Evolutionary conservation across 352 stramenopile species (phyloP).

Genomic region (Detonula confervacea): DNA sequence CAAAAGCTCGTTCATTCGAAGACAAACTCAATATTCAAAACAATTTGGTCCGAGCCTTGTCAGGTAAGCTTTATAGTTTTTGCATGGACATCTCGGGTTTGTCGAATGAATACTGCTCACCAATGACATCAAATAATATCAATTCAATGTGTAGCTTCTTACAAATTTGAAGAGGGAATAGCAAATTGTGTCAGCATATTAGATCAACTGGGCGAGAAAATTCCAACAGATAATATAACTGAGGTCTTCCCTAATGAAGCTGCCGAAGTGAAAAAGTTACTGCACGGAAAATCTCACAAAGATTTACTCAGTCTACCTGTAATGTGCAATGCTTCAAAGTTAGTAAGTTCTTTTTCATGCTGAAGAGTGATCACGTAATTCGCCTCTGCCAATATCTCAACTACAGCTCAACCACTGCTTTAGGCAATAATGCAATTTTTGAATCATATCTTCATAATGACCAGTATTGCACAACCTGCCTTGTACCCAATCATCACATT

Average conservation of each 20-base stretch:
- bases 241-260: conserved; percentile 31
- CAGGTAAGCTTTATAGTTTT: conserved; percentile 10
- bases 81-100: too few relatives aligned
- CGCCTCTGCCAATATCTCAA: background rate
- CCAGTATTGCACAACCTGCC: conserved; percentile 30
- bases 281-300: conserved; percentile 17
- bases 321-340: conserved; percentile 38
- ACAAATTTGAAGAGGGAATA: conserved; percentile 49
- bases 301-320: conserved; percentile 40
- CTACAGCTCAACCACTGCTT: background rate
- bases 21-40: conserved; percentile 55
- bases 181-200: conserved; percentile 55
- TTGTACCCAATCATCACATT: conserved; percentile 53
- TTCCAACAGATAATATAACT: conserved; percentile 44
- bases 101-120: too few relatives aligned
- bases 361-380: background rate
- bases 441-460: conserved; percentile 34
- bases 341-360: conserved; percentile 17
- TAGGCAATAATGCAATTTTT: conserved; percentile 54
- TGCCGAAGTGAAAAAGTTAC: conserved; percentile 21
- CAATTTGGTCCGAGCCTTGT: conserved; percentile 41
- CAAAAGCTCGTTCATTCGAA: conserved; percentile 37
- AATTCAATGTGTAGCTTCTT: background rate
- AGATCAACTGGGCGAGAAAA: conserved; percentile 53
- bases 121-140: too few relatives aligned